Conservation (phyloP, 1,284 basidiomycete species). For the Sparassis latifolia region DNA sequence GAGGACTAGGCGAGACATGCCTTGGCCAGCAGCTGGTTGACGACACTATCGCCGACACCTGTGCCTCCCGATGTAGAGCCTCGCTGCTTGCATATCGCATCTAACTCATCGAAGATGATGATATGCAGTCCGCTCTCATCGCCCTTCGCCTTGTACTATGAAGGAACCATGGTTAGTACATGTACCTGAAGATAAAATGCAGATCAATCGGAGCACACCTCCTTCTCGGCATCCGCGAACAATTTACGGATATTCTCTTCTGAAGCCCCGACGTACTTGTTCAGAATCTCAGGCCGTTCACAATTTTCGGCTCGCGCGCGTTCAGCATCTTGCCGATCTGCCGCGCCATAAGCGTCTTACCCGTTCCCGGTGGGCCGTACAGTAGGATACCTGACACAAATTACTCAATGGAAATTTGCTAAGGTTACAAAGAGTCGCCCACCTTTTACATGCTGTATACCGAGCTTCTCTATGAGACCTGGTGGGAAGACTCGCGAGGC, state of each 20-base stretch:
- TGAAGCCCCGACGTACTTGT: constrained; percentile 96
- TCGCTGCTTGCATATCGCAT: constrained; percentile 98
- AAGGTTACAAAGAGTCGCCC: neutral
- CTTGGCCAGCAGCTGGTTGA: constrained; percentile 98
- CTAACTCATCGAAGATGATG: constrained; percentile 99
- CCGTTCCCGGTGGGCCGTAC: constrained; percentile 95
- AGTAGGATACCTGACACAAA: constrained; percentile 70
- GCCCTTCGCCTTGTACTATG: constrained; percentile 93
- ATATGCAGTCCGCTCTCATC: constrained; percentile 98
- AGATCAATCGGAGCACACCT: constrained; percentile 43
- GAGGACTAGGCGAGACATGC: constrained; percentile 30
- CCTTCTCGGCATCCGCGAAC: constrained; percentile 96
- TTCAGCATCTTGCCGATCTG: constrained; percentile 99
- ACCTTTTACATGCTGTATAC: constrained; percentile 99
- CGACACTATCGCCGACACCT: constrained; percentile 96
- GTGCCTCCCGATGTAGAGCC: constrained; percentile 87
- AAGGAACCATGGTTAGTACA: neutral
- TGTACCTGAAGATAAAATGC: neutral
- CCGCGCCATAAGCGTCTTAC: constrained; percentile 96
- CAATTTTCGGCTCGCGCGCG: constrained; percentile 95
- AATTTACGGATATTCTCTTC: constrained; percentile 99
- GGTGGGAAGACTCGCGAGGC: constrained; percentile 98
- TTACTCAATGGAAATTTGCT: neutral
- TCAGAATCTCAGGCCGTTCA: constrained; percentile 97
- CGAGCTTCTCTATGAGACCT: constrained; percentile 93